These are phyloP conservation scores for Oxytropis ochrocephala DNA, from an alignment of 306 rosid genomes.

Conservation along the genomic window DNA sequence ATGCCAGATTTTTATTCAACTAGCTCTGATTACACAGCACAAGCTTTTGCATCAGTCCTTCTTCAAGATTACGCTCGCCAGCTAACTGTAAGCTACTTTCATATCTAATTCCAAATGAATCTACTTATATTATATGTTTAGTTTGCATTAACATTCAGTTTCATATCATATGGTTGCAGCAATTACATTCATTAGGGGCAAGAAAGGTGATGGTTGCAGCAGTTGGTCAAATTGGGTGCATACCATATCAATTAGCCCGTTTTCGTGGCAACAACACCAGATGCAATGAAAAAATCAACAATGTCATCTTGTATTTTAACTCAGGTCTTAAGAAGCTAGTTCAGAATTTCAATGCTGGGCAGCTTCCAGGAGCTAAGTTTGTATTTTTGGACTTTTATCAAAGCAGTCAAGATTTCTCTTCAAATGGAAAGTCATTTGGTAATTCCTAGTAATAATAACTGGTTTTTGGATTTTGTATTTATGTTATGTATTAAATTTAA, in stretches of 20 bases:
- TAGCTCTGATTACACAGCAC: conserved; percentile 44
- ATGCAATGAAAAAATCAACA: conserved; percentile 79
- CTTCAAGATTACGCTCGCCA: conserved; percentile 66
- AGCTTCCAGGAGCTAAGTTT: conserved; percentile 73
- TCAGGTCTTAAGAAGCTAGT: conserved; percentile 56
- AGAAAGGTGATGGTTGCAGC: conserved; percentile 74
- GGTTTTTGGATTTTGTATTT: too few relatives aligned
- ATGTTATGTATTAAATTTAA: too few relatives aligned
- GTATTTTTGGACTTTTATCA: conserved; percentile 64
- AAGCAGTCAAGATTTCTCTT: conserved; percentile 48
- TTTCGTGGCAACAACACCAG: conserved; percentile 41
- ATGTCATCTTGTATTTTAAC: conserved; percentile 61
- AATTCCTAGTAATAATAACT: too few relatives aligned
- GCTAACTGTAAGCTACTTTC: conserved; percentile 56
- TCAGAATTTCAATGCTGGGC: conserved; percentile 58
- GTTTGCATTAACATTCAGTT: too few relatives aligned
- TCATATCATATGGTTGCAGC: too few relatives aligned
- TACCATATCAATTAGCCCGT: conserved; percentile 80
- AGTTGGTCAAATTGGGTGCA: conserved; percentile 87
- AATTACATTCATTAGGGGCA: conserved; percentile 72
- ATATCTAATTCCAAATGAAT: too few relatives aligned
- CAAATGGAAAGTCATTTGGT: conserved; percentile 49
- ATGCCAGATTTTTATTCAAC: conserved; percentile 74
- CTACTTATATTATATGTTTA: too few relatives aligned
- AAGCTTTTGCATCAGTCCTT: conserved; percentile 54